Base-by-base conservation (phyloP, 352 stramenopile genomes). In the Aphanomyces euteiches region DNA sequence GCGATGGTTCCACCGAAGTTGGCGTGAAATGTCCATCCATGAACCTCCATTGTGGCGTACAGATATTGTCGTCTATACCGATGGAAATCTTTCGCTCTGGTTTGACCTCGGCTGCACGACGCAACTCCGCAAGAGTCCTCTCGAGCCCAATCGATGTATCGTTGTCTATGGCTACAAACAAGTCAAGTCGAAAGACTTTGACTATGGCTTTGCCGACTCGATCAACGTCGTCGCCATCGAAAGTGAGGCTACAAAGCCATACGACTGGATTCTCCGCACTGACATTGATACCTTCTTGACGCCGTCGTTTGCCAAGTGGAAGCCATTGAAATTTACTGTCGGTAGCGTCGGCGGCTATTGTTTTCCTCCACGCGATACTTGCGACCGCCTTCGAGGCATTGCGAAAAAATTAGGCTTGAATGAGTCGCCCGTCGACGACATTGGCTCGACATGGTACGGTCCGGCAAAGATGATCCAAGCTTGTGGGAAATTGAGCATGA, bases 11-110 rank as follows among this genome's bases (percentile, higher is more conserved):
- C 54, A 61, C 54, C 54, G 54, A 37, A 61, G 54, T 21, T 58
- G 50, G 50, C 50, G 21, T 37, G 21, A 7, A 7, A 63, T 63
- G 56, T 12, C 10, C 10, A 28, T 7, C 5, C 56, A 41, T 43
- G 10, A 63, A 13, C 56, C 19, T 7, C 10, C 19, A 8, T 8
- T 7, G 21, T 63, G 60, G 60, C 60, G 60, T 43, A 67, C 60
- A 10, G 60, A 67, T 43, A 58, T 67, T 58, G 41, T 67, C 3
- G 38, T 67, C 7, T 60, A 57, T 17, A 58, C 21, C 5, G 60
- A 67, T n/a, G 43, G 43, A n/a, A n/a, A 50, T n/a, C 43, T 50
- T 12, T 50, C 43, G 1, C 43, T 50, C 43, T 50, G 43, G 43
- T 12, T 1, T n/a, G 43, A 50, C 43, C 43, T 50, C 43, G 43